Evolutionary conservation across 192 early-diverging fungal species (phyloP).

Genomic region (Powellomyces hirtus): DNA sequence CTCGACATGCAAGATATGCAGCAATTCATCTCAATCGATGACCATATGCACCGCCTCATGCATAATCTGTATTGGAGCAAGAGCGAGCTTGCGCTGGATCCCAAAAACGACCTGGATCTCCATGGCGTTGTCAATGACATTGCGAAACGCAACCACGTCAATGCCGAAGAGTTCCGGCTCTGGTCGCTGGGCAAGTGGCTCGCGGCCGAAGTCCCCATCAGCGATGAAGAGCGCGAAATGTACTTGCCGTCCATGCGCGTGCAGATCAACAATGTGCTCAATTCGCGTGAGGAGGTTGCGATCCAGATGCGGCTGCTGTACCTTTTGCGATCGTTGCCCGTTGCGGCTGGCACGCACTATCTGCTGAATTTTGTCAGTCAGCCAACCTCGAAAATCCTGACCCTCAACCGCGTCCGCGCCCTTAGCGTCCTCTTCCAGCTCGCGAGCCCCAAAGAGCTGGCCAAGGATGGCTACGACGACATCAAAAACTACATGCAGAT

Average conservation of each 20-base stretch:
- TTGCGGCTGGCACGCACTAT: constrained; percentile 34
- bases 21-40: constrained; percentile 16
- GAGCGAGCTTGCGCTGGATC: constrained; percentile 27
- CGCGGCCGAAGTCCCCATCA: constrained; percentile 9
- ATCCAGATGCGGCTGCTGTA: constrained; percentile 53
- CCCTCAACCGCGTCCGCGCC: constrained; percentile 58
- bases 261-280: constrained; percentile 42
- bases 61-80: constrained; percentile 36
- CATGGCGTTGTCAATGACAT: constrained; percentile 41
- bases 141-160: constrained; percentile 33
- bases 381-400: constrained; percentile 37
- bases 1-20: constrained; percentile 28
- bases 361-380: constrained; percentile 54
- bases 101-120: constrained; percentile 27
- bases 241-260: constrained; percentile 46
- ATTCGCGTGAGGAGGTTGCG: constrained; percentile 28
- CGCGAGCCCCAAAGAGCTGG: constrained; percentile 47
- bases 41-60: constrained; percentile 36
- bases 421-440: constrained; percentile 58
- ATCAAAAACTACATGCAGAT: constrained; percentile 51
- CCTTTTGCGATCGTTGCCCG: constrained; percentile 41
- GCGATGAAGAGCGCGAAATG: constrained; percentile 29
- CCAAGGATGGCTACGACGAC: constrained; percentile 22
- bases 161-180: constrained; percentile 37
- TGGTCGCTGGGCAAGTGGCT: constrained; percentile 26